Percentiles rank a stretch among this genome's conserved stretches.
phyloP scores from a whole-genome alignment of 345 rosid genomes.

The Barbarea vulgaris region DNA sequence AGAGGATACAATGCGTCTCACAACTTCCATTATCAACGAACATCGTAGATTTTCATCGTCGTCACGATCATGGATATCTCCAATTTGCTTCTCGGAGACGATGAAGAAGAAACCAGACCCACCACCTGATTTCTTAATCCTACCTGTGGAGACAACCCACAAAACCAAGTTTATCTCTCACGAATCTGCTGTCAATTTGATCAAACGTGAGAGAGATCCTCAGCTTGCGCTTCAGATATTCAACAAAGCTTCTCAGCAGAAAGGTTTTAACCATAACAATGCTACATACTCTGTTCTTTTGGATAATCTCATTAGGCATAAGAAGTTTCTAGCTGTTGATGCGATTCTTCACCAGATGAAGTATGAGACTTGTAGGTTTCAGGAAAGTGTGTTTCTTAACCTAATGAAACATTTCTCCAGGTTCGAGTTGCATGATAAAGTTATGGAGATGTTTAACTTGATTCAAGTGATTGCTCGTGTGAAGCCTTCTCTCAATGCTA shows the following conservation, averaged over 20 bases:
- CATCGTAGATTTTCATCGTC: slow-evolving; percentile 38
- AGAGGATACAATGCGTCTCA: slow-evolving; percentile 28
- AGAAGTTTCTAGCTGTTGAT: slow-evolving; percentile 77
- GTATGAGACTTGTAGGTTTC: slow-evolving; percentile 80
- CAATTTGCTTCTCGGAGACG: slow-evolving; percentile 41
- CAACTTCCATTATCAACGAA: slow-evolving; percentile 23
- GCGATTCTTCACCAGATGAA: slow-evolving; percentile 77
- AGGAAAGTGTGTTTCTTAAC: slow-evolving; percentile 73
- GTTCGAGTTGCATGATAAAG: slow-evolving; percentile 53
- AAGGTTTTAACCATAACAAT: slow-evolving; percentile 80
- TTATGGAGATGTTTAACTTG: slow-evolving; percentile 69
- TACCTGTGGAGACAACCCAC: slow-evolving; percentile 32
- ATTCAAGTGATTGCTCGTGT: slow-evolving; percentile 68
- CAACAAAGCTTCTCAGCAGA: slow-evolving; percentile 66
- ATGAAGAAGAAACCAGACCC: slow-evolving; percentile 43
- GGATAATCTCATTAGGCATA: slow-evolving; percentile 66
- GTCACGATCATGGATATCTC: slow-evolving; percentile 70
- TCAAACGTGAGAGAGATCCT: slow-evolving; percentile 73
- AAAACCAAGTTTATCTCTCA: slow-evolving; percentile 65
- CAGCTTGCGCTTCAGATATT: slow-evolving; percentile 70
- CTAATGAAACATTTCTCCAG: slow-evolving; percentile 75
- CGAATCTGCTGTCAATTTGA: slow-evolving; percentile 60
- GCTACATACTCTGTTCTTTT: slow-evolving; percentile 73
- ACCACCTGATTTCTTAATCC: slow-evolving; percentile 41
- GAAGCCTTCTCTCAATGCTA: slow-evolving; percentile 79